Base-by-base conservation (phyloP, 371 early-diverging fungal genomes). In the Mortierella sp. region DNA sequence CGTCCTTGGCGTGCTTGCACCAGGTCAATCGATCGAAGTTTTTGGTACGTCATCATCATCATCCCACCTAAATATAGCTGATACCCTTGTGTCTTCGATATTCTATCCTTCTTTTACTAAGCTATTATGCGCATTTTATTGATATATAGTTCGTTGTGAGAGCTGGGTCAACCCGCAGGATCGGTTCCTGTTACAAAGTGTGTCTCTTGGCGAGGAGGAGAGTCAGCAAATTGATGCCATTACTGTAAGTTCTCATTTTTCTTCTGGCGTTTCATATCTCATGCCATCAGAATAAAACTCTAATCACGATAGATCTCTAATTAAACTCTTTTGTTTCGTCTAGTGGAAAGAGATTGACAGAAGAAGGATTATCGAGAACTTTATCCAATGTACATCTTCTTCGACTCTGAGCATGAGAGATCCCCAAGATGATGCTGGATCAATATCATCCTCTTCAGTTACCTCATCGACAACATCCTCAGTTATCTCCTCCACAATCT, bases 261-360 rank as follows among this genome's bases (percentile, higher is more conserved):
- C 28, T 24, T 61, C 50, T 21, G 9, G 38, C 38, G 43, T 36
- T 9, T 53, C 43, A 11, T 36, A 36, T 50, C 47, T 47, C 47
- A 4, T 4, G 11, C 19, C 52, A 52, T 52, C 4, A 52, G 21
- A 19, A 36, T 6, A 36, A 6, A 16, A 21, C 22, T 19, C 55
- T 22, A 55, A 4, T n/a, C 24, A 22, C 7, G n/a, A n/a, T n/a
- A n/a, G n/a, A n/a, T n/a, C n/a, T n/a, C n/a, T n/a, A 7, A n/a
- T 47, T 50, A 33, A 45, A 21, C 36, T 55, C 33, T 60, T 60
- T 22, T 19, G 38, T 55, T 59, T 48, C 7, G 7, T 53, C 40
- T 83, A 88, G 87, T 88, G 88, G 88, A 84, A 77, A 58, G 84
- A 72, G 24, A 69, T 88, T 41, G 88, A 88, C 53, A 82, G 85